A percentile compares a stretch with the other conserved stretches of the same genome.
These are phyloP conservation scores for Fusarium tupiense DNA, from an alignment of 2,329 filamentous ascomycete species.

Conservation along the genomic window DNA sequence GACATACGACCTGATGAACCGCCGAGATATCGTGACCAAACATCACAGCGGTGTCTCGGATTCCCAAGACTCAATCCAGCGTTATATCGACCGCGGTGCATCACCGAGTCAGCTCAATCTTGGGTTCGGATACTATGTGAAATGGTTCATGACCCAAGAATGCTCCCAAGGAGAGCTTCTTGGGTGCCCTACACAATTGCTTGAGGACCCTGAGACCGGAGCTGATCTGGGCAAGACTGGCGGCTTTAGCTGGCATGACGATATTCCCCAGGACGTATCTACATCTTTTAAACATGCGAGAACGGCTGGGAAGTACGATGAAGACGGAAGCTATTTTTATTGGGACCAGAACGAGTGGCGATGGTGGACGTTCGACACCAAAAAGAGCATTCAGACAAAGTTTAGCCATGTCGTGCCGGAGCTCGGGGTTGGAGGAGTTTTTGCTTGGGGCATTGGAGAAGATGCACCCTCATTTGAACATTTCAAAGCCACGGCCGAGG, in stretches of 20 bases:
- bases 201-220: slow-evolving; percentile 68
- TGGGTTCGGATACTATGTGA: slow-evolving; percentile 74
- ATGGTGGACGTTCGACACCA: slow-evolving; percentile 81
- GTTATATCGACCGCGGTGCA: slow-evolving; percentile 67
- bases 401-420: slow-evolving; percentile 66
- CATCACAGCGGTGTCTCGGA: slow-evolving; percentile 72
- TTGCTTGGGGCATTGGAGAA: slow-evolving; percentile 80
- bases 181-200: slow-evolving; percentile 63
- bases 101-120: slow-evolving; percentile 65
- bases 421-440: slow-evolving; percentile 72
- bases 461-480: slow-evolving; percentile 62
- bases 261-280: slow-evolving; percentile 61
- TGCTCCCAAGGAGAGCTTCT: slow-evolving; percentile 56
- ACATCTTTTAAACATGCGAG: slow-evolving; percentile 68
- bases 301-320: slow-evolving; percentile 57
- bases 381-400: slow-evolving; percentile 68
- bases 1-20: slow-evolving; percentile 77
- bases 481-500: slow-evolving; percentile 48
- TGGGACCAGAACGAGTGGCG: slow-evolving; percentile 67
- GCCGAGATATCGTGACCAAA: slow-evolving; percentile 69
- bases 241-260: slow-evolving; percentile 68
- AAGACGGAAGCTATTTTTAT: slow-evolving; percentile 76
- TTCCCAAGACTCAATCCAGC: slow-evolving; percentile 64
- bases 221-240: slow-evolving; percentile 66
- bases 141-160: slow-evolving; percentile 67